Evolutionary conservation across 2,329 filamentous ascomycete genomes (phyloP).

Genomic region (Xylariaceae sp.): DNA sequence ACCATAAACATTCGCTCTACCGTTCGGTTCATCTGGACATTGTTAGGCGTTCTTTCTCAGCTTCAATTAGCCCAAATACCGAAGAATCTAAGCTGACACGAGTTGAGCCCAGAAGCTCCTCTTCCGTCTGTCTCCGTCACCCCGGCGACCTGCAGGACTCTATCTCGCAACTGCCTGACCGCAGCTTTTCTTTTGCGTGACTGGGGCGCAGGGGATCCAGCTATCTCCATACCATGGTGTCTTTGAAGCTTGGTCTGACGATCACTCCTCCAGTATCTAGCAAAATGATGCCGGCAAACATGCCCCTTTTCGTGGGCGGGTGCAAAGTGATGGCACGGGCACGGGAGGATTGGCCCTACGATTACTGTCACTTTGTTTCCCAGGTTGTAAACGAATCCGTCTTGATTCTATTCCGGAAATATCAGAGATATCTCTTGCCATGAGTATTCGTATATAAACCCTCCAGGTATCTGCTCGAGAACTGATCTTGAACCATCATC

Average conservation of each 20-base stretch:
- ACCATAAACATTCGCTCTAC: too few species aligned
- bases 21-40: too few species aligned
- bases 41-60: not conserved
- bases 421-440: slow-evolving; percentile 7
- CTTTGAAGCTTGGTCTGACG: slow-evolving; percentile 8
- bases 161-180: slow-evolving; percentile 16
- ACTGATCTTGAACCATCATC: not conserved
- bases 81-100: slow-evolving; percentile 5
- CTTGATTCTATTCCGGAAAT: slow-evolving; percentile 16
- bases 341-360: slow-evolving; percentile 12
- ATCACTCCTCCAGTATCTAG: slow-evolving; percentile 1
- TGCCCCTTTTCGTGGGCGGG: slow-evolving; percentile 11
- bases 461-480: slow-evolving; percentile 7
- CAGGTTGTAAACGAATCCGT: slow-evolving; percentile 23
- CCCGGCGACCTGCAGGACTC: not conserved
- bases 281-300: slow-evolving; percentile 10
- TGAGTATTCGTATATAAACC: slow-evolving; percentile 18
- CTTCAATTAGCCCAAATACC: not conserved
- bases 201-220: slow-evolving; percentile 24
- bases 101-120: slow-evolving; percentile 3
- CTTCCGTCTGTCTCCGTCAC: not conserved
- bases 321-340: slow-evolving; percentile 7
- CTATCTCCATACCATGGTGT: slow-evolving; percentile 12
- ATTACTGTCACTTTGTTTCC: slow-evolving; percentile 17
- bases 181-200: slow-evolving; percentile 14